A percentile compares a stretch with the other conserved stretches of the same genome.
Conservation (phyloP, 148 eudicot genomes). For the Rhododendron ovatum region DNA sequence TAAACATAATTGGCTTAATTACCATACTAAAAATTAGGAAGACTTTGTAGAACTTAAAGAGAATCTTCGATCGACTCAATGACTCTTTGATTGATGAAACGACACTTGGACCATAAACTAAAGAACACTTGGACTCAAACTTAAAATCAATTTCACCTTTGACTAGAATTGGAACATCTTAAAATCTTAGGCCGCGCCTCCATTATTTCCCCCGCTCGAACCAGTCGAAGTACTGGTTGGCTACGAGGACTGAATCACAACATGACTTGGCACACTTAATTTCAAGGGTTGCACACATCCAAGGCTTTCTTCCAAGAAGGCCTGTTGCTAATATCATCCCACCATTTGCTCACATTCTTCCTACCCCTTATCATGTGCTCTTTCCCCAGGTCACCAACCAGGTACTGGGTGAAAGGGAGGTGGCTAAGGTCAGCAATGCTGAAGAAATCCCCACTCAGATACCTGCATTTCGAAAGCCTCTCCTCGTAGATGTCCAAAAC, state of each 20-base stretch:
- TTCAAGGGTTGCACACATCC: neutral
- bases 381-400: conserved; percentile 17
- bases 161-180: no score
- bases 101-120: neutral
- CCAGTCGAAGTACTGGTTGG: neutral
- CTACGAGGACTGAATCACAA: no score
- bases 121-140: neutral
- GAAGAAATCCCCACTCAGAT: conserved; percentile 36
- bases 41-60: no score
- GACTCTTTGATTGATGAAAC: no score
- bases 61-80: no score
- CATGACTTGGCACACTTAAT: neutral
- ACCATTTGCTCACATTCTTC: conserved; percentile 15
- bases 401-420: conserved; percentile 26
- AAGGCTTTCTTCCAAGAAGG: conserved; percentile 37
- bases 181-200: neutral
- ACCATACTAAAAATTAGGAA: no score
- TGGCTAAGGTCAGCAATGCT: conserved; percentile 46
- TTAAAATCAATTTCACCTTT: no score
- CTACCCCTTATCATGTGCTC: conserved; percentile 11
- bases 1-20: no score
- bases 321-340: conserved; percentile 41
- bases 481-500: conserved; percentile 37
- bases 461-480: conserved; percentile 29
- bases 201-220: neutral